Conservation (phyloP, 805 yeast genomes). For the Pichia nakasei region DNA sequence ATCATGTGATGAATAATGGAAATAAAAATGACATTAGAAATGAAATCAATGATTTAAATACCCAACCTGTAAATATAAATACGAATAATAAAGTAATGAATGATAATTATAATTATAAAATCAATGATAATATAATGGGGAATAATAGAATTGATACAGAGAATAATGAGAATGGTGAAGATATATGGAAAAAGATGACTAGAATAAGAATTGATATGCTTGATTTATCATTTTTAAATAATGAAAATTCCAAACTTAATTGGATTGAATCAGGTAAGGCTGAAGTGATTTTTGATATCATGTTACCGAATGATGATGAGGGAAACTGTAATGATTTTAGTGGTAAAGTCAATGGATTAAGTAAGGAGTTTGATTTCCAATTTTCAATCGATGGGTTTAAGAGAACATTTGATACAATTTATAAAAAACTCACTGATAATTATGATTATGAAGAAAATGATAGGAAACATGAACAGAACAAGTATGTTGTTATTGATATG, state of each 20-base stretch:
- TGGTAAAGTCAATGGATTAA: constrained; percentile 22
- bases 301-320: constrained; percentile 42
- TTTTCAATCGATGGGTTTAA: constrained; percentile 6
- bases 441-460: background rate
- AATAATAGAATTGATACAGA: constrained; percentile 12
- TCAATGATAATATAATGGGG: too few species aligned
- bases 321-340: background rate
- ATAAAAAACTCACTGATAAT: constrained; percentile 4
- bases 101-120: too few species aligned
- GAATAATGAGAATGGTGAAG: constrained; percentile 24
- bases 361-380: constrained; percentile 1
- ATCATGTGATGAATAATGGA: background rate
- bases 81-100: background rate
- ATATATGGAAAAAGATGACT: constrained; percentile 43
- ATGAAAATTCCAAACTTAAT: constrained; percentile 40
- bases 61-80: constrained; percentile 4
- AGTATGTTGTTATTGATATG: constrained; percentile 60
- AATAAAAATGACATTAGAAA: constrained; percentile 1
- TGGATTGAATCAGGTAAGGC: constrained; percentile 69
- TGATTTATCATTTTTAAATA: constrained; percentile 25
- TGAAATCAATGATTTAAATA: constrained; percentile 27
- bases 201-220: constrained; percentile 34
- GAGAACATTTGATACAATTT: constrained; percentile 5
- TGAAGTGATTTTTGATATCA: constrained; percentile 62
- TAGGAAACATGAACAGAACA: constrained; percentile 19